Evolutionary conservation across 805 yeast species (phyloP).

Genomic region (Metschnikowia dekortorum): DNA sequence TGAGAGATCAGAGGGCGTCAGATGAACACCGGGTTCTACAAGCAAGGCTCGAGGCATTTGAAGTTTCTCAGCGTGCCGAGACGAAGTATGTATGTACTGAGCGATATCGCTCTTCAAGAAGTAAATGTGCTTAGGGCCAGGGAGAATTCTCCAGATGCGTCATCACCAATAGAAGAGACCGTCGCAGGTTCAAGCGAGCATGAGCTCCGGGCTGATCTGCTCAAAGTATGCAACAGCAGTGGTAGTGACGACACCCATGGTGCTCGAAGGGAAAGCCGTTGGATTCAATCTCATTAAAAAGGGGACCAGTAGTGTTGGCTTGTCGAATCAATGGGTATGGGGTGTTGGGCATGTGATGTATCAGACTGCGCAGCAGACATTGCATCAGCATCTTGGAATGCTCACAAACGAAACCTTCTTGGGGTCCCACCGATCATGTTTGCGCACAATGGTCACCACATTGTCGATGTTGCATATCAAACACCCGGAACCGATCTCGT

Average conservation of each 20-base stretch:
- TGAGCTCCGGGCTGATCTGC: background rate
- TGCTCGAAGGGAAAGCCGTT: too few species aligned
- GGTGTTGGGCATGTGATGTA: too few species aligned
- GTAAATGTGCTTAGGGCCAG: background rate
- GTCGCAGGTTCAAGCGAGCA: background rate
- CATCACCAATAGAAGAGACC: background rate
- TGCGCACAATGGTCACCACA: slow-evolving; percentile 21
- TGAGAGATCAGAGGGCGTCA: too few species aligned
- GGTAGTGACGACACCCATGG: too few species aligned
- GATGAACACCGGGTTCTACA: too few species aligned
- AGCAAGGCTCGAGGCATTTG: too few species aligned
- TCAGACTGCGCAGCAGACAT: too few species aligned
- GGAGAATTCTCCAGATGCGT: background rate
- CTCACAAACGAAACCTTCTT: slow-evolving; percentile 9
- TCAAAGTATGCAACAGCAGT: too few species aligned
- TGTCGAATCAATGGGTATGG: too few species aligned
- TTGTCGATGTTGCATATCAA: slow-evolving; percentile 22
- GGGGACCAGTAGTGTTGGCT: too few species aligned
- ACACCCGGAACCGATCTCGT: slow-evolving; percentile 16
- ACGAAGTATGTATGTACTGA: background rate
- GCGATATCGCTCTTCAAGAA: background rate
- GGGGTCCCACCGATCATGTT: slow-evolving; percentile 15
- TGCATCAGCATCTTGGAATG: background rate
- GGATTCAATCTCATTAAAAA: too few species aligned
- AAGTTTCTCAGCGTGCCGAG: background rate